phyloP scores from a whole-genome alignment of 1,284 basidiomycete species.

The Tetrapyrgos nigripes region DNA sequence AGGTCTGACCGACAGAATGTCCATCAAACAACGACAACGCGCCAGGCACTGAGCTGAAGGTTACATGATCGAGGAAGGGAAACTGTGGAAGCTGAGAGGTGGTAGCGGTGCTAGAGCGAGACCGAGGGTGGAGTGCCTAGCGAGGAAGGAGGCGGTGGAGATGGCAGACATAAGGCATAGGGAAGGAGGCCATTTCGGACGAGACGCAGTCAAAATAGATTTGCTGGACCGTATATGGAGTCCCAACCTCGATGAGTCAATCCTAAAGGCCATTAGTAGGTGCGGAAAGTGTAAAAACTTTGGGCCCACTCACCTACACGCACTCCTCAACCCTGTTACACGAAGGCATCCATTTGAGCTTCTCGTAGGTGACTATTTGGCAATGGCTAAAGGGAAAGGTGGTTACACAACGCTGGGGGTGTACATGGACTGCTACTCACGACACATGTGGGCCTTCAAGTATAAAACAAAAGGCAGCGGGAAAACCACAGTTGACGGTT shows the following conservation, averaged over 20 bases:
- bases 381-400: conserved; percentile 38
- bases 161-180: conserved; percentile 22
- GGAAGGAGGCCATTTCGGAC: conserved; percentile 34
- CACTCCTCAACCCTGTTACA: conserved; percentile 41
- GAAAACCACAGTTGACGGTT: conserved; percentile 28
- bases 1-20: neutral
- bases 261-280: no score
- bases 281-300: conserved; percentile 37
- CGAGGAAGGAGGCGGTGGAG: conserved; percentile 18
- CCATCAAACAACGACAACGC: conserved; percentile 9
- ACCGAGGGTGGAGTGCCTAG: conserved; percentile 23
- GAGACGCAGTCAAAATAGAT: conserved; percentile 33
- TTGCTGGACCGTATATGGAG: conserved; percentile 33
- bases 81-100: conserved; percentile 27
- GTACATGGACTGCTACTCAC: conserved; percentile 34
- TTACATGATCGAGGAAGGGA: conserved; percentile 38
- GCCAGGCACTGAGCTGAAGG: conserved; percentile 32
- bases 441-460: conserved; percentile 35
- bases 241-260: conserved; percentile 35
- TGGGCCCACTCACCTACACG: conserved; percentile 29
- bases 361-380: conserved; percentile 39
- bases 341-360: conserved; percentile 41
- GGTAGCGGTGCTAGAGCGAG: conserved; percentile 21
- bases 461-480: conserved; percentile 26
- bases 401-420: conserved; percentile 33